phyloP scores from a whole-genome alignment of 2,329 filamentous ascomycete species.

The Kalmusia sp. region DNA sequence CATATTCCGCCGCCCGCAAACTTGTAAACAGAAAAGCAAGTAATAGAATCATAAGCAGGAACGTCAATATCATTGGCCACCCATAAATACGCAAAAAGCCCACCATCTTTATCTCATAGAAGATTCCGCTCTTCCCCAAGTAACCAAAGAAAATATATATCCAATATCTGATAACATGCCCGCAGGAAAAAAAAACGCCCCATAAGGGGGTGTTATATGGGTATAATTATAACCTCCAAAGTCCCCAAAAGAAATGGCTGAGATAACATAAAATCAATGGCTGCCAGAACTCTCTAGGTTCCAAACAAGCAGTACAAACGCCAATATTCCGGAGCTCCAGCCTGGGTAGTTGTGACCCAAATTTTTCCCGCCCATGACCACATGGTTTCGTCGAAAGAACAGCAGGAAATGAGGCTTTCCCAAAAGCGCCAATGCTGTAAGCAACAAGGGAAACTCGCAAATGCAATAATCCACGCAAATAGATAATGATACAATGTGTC shows the following conservation, averaged over 20 bases:
- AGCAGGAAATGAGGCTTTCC: background rate
- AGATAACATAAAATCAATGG: too few species aligned
- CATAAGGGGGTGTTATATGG: conserved; percentile 2
- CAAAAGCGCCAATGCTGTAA: conserved; percentile 3
- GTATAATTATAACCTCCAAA: conserved; percentile 10
- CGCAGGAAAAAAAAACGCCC: background rate
- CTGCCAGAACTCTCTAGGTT: too few species aligned
- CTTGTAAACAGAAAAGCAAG: too few species aligned
- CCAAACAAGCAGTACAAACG: too few species aligned
- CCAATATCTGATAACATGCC: too few species aligned
- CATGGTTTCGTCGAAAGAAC: background rate
- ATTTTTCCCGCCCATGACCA: conserved; percentile 4
- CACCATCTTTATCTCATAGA: too few species aligned
- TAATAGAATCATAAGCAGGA: too few species aligned
- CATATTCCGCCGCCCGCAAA: too few species aligned
- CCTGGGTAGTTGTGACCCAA: background rate
- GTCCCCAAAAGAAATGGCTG: background rate
- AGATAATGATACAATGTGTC: background rate
- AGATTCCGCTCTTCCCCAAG: too few species aligned
- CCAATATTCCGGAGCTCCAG: too few species aligned
- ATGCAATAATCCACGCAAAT: background rate
- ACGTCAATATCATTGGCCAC: too few species aligned
- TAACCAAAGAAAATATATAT: background rate
- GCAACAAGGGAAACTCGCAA: background rate
- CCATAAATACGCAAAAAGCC: too few species aligned